Conservation (phyloP, 306 rosid genomes). For the Sophora flavescens region DNA sequence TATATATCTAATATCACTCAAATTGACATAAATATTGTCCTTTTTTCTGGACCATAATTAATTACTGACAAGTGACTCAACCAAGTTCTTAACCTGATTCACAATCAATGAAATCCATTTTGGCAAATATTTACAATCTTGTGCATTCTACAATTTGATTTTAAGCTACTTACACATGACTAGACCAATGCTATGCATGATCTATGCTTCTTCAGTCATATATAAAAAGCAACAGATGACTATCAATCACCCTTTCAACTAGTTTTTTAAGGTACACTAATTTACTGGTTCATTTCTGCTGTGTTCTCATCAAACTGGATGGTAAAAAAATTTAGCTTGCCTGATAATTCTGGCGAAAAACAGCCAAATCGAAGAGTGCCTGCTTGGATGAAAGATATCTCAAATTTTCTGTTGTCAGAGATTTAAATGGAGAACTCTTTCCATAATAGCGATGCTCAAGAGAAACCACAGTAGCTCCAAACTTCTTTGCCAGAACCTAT, state of each 20-base stretch:
- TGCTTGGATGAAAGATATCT: constrained; percentile 94
- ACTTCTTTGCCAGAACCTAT: constrained; percentile 92
- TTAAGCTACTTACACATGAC: constrained; percentile 29
- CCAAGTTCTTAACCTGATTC: not conserved
- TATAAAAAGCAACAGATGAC: not conserved
- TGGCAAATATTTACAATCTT: constrained; percentile 24
- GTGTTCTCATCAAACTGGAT: not conserved
- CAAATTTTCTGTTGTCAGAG: constrained; percentile 76
- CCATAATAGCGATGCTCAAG: constrained; percentile 98
- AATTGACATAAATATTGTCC: constrained; percentile 4
- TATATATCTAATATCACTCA: not conserved
- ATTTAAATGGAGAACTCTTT: constrained; percentile 82
- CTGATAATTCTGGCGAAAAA: constrained; percentile 87
- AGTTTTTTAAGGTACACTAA: constrained; percentile 1
- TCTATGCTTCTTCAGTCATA: not conserved
- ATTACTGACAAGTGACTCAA: constrained; percentile 2
- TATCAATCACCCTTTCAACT: not conserved
- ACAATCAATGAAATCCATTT: constrained; percentile 24
- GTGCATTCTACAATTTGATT: constrained; percentile 19
- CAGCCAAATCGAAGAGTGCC: constrained; percentile 92
- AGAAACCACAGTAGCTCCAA: constrained; percentile 92
- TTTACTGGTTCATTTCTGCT: constrained; percentile 4
- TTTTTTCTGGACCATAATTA: not conserved
- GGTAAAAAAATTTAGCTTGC: constrained; percentile 47
- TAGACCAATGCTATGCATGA: not conserved